A percentile compares a stretch with the other conserved stretches of the same genome.
Conservation (phyloP, 2,329 filamentous ascomycete species). For the Pseudocercospora fijiensis region DNA sequence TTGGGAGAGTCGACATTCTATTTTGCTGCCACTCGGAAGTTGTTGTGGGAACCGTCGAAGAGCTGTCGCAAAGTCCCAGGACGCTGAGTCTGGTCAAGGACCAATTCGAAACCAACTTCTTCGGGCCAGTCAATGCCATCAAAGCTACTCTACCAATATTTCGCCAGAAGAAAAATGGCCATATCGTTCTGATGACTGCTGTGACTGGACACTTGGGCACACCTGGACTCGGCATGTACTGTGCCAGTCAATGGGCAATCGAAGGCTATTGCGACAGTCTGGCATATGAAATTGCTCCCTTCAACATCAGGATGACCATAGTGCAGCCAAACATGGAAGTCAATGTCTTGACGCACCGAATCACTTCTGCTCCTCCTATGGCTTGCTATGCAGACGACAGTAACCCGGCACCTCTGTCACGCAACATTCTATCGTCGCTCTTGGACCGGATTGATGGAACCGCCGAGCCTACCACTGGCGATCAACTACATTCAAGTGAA, state of each 20-base stretch:
- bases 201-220: conserved; percentile 92
- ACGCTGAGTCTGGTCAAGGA: conserved; percentile 79
- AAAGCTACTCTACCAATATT: conserved; percentile 81
- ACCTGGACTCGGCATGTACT: conserved; percentile 86
- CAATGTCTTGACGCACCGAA: conserved; percentile 78
- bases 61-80: conserved; percentile 70
- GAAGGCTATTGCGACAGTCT: conserved; percentile 94
- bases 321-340: conserved; percentile 96
- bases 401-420: conserved; percentile 75
- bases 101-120: conserved; percentile 94
- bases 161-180: conserved; percentile 75
- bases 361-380: conserved; percentile 79
- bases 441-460: conserved; percentile 63
- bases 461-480: conserved; percentile 45
- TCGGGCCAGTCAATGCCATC: conserved; percentile 93
- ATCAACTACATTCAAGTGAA: conserved; percentile 48
- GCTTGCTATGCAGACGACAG: conserved; percentile 65
- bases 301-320: conserved; percentile 94
- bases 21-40: conserved; percentile 88
- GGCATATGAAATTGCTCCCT: conserved; percentile 91
- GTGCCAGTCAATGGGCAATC: conserved; percentile 88
- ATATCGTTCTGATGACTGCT: conserved; percentile 85
- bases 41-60: conserved; percentile 86
- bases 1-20: conserved; percentile 85
- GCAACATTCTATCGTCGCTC: conserved; percentile 78